Evolutionary conservation across 2,329 filamentous ascomycete species (phyloP).

Genomic region (Colletotrichum paranaense): DNA sequence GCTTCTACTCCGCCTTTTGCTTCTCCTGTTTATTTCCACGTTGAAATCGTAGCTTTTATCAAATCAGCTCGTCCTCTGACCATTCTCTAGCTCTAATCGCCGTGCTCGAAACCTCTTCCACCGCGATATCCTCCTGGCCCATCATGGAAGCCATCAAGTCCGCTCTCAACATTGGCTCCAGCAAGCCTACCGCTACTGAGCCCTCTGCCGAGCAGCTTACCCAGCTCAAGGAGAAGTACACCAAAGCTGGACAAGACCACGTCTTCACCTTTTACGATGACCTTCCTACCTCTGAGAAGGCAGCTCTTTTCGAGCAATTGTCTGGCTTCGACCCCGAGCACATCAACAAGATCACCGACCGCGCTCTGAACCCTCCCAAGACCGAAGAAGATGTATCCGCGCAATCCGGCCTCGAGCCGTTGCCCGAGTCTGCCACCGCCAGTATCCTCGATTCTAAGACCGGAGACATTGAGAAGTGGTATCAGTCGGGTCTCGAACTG

Average conservation of each 20-base stretch:
- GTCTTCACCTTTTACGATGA: conserved; percentile 88
- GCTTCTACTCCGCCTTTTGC: conserved; percentile 24
- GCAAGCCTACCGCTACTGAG: conserved; percentile 53
- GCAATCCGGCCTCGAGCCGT: conserved; percentile 77
- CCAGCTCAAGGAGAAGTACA: conserved; percentile 78
- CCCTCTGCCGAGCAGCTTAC: conserved; percentile 75
- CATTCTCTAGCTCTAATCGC: neutral
- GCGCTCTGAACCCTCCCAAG: conserved; percentile 82
- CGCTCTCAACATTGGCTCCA: conserved; percentile 50
- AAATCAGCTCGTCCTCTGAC: neutral
- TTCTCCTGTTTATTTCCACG: conserved; percentile 1
- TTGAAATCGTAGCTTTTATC: neutral
- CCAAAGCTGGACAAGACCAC: conserved; percentile 80
- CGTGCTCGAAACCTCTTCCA: neutral
- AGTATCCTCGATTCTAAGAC: conserved; percentile 91
- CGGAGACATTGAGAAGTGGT: conserved; percentile 85
- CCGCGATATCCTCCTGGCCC: conserved; percentile 19
- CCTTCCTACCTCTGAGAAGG: conserved; percentile 79
- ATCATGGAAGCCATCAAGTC: conserved; percentile 59
- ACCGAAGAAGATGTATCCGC: conserved; percentile 62
- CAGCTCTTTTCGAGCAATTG: conserved; percentile 83
- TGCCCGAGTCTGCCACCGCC: conserved; percentile 86
- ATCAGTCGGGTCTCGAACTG: conserved; percentile 83
- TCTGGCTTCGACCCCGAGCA: conserved; percentile 82
- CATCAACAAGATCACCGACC: conserved; percentile 89